Evolutionary conservation across 2,329 filamentous ascomycete genomes (phyloP).

Genomic region (Hirsutella rhossiliensis): DNA sequence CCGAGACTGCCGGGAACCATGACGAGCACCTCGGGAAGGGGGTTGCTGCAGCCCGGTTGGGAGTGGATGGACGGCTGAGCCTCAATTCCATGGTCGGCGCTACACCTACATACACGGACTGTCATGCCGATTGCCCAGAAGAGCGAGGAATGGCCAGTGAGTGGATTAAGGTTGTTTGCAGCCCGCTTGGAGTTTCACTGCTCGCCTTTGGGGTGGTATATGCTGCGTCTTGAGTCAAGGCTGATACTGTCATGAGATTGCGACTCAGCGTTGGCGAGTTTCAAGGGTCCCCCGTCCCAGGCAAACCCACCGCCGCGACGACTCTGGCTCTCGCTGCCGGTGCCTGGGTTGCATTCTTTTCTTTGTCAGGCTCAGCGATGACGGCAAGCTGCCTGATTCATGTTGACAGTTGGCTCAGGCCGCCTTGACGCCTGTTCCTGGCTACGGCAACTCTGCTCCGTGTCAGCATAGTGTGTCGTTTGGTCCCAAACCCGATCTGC

Average conservation of each 20-base stretch:
- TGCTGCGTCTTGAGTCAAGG: slow-evolving; percentile 13
- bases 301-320: neutral
- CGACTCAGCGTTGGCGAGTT: slow-evolving; percentile 37
- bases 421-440: too few relatives aligned
- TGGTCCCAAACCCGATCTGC: slow-evolving; percentile 1
- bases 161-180: slow-evolving; percentile 7
- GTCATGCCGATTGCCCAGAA: neutral
- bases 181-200: slow-evolving; percentile 4
- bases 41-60: neutral
- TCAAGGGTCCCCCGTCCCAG: slow-evolving; percentile 28
- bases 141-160: neutral
- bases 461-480: neutral
- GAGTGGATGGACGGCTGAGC: neutral
- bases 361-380: too few relatives aligned
- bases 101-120: neutral
- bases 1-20: too few relatives aligned
- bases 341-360: neutral
- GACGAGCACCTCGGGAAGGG: neutral
- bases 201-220: neutral
- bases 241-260: slow-evolving; percentile 38
- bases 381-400: too few relatives aligned
- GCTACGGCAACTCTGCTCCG: neutral
- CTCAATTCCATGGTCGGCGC: neutral
- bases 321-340: neutral
- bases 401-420: too few relatives aligned